Percentiles rank a stretch among this genome's conserved stretches.
Conservation (phyloP, 2,329 filamentous ascomycete genomes). For the Fusarium temperatum region DNA sequence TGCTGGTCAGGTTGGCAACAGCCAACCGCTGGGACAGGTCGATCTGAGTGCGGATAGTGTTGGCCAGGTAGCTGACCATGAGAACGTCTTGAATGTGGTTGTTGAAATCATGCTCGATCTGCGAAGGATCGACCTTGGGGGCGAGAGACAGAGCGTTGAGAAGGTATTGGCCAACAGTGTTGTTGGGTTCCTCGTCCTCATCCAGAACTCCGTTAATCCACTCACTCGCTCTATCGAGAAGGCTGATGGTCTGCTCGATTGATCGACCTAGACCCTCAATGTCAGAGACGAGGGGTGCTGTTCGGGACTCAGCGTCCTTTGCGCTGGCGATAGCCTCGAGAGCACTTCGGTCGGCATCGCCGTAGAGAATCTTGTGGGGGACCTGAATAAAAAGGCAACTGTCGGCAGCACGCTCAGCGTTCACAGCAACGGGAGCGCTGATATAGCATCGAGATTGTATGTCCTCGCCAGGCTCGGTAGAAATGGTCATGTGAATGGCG, state of each 20-base stretch:
- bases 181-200: constrained; percentile 89
- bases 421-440: constrained; percentile 92
- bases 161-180: constrained; percentile 91
- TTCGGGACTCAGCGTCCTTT: constrained; percentile 79
- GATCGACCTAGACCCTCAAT: constrained; percentile 89
- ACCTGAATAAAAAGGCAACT: constrained; percentile 98
- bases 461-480: constrained; percentile 85
- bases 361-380: constrained; percentile 91
- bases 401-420: constrained; percentile 92
- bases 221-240: constrained; percentile 89
- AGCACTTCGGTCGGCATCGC: constrained; percentile 71
- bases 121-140: constrained; percentile 89
- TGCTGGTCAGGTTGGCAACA: constrained; percentile 70
- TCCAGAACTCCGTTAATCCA: constrained; percentile 95
- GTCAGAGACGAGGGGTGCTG: constrained; percentile 80
- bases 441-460: constrained; percentile 95
- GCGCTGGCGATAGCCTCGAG: constrained; percentile 87
- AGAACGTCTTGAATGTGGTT: constrained; percentile 99
- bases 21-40: constrained; percentile 95
- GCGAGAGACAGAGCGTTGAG: constrained; percentile 93
- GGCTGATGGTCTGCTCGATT: constrained; percentile 85
- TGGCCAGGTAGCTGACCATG: constrained; percentile 97
- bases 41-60: constrained; percentile 98
- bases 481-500: constrained; percentile 96
- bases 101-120: constrained; percentile 99